A percentile compares a stretch with the other conserved stretches of the same genome.
These are phyloP conservation scores for Solanum boliviense DNA, from an alignment of 257 asterid species.

Conservation along the genomic window DNA sequence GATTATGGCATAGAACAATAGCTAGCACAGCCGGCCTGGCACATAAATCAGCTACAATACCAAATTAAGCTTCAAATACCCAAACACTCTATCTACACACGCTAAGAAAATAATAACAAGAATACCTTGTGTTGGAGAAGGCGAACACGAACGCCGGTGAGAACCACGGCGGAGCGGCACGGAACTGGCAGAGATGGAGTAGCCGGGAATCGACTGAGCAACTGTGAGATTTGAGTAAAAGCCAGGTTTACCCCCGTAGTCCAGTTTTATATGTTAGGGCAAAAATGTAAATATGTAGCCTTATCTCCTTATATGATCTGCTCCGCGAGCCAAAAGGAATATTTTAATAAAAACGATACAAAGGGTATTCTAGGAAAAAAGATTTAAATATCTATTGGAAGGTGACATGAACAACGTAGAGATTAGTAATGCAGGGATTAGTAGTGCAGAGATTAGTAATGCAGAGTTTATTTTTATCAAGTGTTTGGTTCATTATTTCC, in stretches of 20 bases:
- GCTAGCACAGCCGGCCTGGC: background rate
- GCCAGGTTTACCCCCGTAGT: background rate
- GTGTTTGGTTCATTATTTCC: no score
- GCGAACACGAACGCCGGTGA: background rate
- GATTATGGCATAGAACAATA: background rate
- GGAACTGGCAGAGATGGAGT: background rate
- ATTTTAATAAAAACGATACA: background rate
- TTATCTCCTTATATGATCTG: background rate
- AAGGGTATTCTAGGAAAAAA: background rate
- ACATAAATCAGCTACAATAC: background rate
- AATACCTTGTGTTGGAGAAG: background rate
- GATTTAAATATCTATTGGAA: background rate
- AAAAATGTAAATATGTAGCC: background rate
- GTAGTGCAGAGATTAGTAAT: no score
- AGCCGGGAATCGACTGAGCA: background rate
- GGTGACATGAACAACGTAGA: no score
- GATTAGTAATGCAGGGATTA: no score
- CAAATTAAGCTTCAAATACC: background rate
- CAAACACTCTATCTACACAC: background rate
- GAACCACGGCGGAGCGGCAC: background rate
- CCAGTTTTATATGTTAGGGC: background rate
- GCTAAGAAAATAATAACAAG: background rate
- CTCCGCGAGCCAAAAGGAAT: background rate
- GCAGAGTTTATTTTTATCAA: no score
- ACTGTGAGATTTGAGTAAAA: background rate